Evolutionary conservation across 257 asterid genomes (phyloP), one percentile per base, ranked within the genome.

Genomic region (Coffea canephora): DNA sequence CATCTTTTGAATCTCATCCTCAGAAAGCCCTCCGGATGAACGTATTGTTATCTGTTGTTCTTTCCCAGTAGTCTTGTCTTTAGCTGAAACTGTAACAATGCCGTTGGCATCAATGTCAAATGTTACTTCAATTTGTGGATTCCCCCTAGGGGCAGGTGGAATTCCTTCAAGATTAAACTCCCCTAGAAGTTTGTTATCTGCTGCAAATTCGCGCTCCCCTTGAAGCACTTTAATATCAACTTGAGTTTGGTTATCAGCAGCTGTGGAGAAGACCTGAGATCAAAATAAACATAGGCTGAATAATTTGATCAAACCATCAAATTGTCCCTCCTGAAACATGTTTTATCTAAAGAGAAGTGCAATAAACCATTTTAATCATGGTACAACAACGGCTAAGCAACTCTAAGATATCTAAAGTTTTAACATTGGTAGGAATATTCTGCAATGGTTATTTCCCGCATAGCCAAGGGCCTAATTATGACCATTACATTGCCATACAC

Each of bases 101-200:
- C 98, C 98, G 50, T 91, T 93, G 69, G 97, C 98, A 67, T 93
- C 98, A 9, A 93, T 93, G 80, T 93, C 98, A 1, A 93, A 93
- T 6, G 96, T 87, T 50, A 93, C 98, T 82, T 93, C 98, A 7
- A 93, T 88, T 78, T 93, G 98, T 31, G 98, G 98, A 80, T 88
- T 46, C 70, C 98, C 98, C 85, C 98, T 87, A 11, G 94, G 95
- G 48, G 97, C 89, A 7, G 98, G 98, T 61, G 97, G 97, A 77
- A 93, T 84, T 18, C 98, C 98, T n/a, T 85, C 83, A 1, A 93
- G 97, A 61, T 91, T 95, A 77, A 93, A 93, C 83, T 92, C 93
- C 5, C 98, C 98, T 23, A 93, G 90, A 67, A 86, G 82, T 83
- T 93, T 93, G 83, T 93, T 93, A 77, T 90, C 98, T 2, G 89